phyloP scores from a whole-genome alignment of 2,329 filamentous ascomycete species.

The Fusarium burgessii region DNA sequence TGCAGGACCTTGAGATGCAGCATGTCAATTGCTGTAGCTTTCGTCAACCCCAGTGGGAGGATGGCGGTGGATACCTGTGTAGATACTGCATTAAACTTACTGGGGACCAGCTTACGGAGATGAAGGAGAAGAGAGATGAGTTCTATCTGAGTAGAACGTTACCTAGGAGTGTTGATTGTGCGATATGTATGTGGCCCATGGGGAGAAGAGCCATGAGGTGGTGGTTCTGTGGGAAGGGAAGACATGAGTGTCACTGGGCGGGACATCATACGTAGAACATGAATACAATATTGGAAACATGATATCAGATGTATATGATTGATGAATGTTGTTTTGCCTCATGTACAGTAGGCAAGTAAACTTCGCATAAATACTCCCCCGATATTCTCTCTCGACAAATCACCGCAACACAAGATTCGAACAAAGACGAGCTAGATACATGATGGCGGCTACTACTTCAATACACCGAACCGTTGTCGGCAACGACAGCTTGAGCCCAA shows the following conservation, averaged over 20 bases:
- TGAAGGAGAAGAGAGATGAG: slow-evolving; percentile 16
- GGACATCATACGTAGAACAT: slow-evolving; percentile 8
- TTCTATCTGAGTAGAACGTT: neutral
- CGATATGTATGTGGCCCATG: slow-evolving; percentile 3
- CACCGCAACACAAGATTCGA: too few relatives aligned
- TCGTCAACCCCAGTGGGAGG: neutral
- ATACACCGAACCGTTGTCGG: too few relatives aligned
- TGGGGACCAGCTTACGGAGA: accelerated
- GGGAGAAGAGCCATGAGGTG: slow-evolving; percentile 2
- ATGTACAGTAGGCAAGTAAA: too few relatives aligned
- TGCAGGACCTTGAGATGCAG: slow-evolving; percentile 23
- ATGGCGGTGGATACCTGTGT: neutral
- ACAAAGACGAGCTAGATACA: too few relatives aligned
- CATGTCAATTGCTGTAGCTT: slow-evolving; percentile 6
- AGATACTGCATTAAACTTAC: neutral
- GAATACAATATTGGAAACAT: too few relatives aligned
- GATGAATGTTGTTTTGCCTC: neutral
- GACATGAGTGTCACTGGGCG: slow-evolving; percentile 29
- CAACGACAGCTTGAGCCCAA: too few relatives aligned
- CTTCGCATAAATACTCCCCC: too few relatives aligned
- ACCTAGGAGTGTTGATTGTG: slow-evolving; percentile 15
- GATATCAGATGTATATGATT: too few relatives aligned
- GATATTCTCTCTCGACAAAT: too few relatives aligned
- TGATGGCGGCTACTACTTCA: too few relatives aligned
- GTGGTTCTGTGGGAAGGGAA: slow-evolving; percentile 26